Evolutionary conservation across 129 eudicot genomes (phyloP), one percentile per base, ranked within the genome.

Genomic region (Logfia minima): DNA sequence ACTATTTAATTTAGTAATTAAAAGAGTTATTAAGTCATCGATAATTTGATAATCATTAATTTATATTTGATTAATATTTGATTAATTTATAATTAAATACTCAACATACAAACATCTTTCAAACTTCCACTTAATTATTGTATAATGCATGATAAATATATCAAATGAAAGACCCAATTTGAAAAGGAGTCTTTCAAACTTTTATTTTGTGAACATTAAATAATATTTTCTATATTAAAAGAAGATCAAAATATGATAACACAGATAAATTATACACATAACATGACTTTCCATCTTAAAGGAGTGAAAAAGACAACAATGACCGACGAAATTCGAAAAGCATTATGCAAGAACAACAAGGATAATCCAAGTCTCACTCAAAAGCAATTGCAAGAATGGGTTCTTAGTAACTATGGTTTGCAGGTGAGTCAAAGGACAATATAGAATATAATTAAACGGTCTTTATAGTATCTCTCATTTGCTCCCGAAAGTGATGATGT

Each of bases 401-500:
- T 69, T 69, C 74, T 35, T 39, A 69, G 76, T 71, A 72, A 72
- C 76, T 72, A 72, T 72, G 66, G 66, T 55, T 72, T 55, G 52
- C 76, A 72, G 66, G 76, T 72, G 51, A 72, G 52, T 72, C 66
- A 72, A 55, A 31, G 45, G 74, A 77, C 65, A 45, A 65, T 76
- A 41, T 68, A 69, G 35, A 77, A 68, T 77, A 68, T 55, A 66
- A 35, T 77, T 67, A 53, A 68, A 61, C 81, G 58, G 68, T 77
- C 81, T 68, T 77, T 70, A 70, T 59, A 67, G 81, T 68, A 77
- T 77, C 81, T 77, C 81, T 68, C 81, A 77, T 75, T 52, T 67
- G 74, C 74, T 77, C 58, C 56, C 71, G 75, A 67, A 77, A 66
- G 74, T 65, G 74, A 75, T 17, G 74, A 66, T 67, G 74, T 77